Evolutionary conservation across 768 basidiomycete species (phyloP).

Genomic region (Auriscalpium microsporum): DNA sequence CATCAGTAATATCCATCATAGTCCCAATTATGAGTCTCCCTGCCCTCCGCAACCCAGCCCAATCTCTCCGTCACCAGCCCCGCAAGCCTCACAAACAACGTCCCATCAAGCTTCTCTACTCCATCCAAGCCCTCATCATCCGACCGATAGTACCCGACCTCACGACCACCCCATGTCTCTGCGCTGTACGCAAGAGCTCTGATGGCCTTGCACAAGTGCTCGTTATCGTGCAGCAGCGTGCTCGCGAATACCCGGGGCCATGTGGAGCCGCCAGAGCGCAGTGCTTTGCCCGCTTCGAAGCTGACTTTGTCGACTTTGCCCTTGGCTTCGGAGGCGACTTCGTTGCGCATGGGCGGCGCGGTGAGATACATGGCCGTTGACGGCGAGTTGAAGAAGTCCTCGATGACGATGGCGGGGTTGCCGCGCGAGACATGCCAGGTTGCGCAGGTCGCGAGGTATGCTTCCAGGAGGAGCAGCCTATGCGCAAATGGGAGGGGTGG

Average conservation of each 20-base stretch:
- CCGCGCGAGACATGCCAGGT: slow-evolving; percentile 52
- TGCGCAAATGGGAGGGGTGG: slow-evolving; percentile 28
- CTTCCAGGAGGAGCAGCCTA: slow-evolving; percentile 45
- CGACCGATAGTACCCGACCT: slow-evolving; percentile 22
- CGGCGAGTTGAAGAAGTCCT: slow-evolving; percentile 34
- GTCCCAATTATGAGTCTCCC: slow-evolving; percentile 1
- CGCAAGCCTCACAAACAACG: slow-evolving; percentile 52
- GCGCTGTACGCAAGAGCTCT: slow-evolving; percentile 42
- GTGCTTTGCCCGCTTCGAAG: not conserved
- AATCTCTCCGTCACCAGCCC: slow-evolving; percentile 35
- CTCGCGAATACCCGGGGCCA: slow-evolving; percentile 52
- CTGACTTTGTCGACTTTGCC: not conserved
- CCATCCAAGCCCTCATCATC: slow-evolving; percentile 31
- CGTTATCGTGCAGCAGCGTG: slow-evolving; percentile 48
- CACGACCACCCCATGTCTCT: slow-evolving; percentile 34
- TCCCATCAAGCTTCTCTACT: slow-evolving; percentile 50
- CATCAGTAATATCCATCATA: not conserved
- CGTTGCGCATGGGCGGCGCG: slow-evolving; percentile 18
- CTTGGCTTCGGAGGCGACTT: slow-evolving; percentile 14
- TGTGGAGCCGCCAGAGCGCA: slow-evolving; percentile 18
- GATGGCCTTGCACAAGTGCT: slow-evolving; percentile 44
- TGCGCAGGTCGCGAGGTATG: slow-evolving; percentile 45
- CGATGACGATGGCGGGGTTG: slow-evolving; percentile 40
- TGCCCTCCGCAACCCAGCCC: slow-evolving; percentile 12
- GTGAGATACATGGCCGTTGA: slow-evolving; percentile 17